phyloP scores from a whole-genome alignment of 2,329 filamentous ascomycete genomes.

The Falciphora oryzae region DNA sequence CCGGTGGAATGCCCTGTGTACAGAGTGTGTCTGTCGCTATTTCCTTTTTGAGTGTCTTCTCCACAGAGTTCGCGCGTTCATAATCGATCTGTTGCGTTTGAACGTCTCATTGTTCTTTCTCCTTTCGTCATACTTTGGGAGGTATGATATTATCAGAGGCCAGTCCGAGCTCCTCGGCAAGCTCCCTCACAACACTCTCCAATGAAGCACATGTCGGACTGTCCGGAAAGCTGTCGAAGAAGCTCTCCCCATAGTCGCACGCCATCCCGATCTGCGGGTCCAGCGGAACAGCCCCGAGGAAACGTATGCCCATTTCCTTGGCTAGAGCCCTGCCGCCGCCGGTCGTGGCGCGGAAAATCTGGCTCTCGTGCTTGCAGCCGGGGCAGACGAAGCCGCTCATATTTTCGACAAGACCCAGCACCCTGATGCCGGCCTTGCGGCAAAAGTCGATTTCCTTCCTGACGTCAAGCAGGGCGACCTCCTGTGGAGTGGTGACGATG shows the following conservation, averaged over 20 bases:
- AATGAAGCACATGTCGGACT: slow-evolving; percentile 85
- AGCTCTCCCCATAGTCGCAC: slow-evolving; percentile 96
- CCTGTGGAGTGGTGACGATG: slow-evolving; percentile 90
- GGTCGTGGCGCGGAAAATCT: slow-evolving; percentile 89
- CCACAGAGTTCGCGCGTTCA: background rate
- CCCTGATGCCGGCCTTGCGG: slow-evolving; percentile 81
- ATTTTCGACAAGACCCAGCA: slow-evolving; percentile 91
- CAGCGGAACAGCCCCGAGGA: slow-evolving; percentile 82
- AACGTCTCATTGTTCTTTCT: background rate
- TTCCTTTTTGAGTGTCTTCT: background rate
- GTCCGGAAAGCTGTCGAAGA: slow-evolving; percentile 88
- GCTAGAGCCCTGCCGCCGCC: slow-evolving; percentile 79
- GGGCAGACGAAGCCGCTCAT: slow-evolving; percentile 98
- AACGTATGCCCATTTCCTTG: slow-evolving; percentile 80
- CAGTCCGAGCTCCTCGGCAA: slow-evolving; percentile 61
- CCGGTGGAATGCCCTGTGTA: background rate
- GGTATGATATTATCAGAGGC: slow-evolving; percentile 49
- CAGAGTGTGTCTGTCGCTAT: background rate
- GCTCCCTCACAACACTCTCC: slow-evolving; percentile 68
- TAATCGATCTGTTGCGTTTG: background rate
- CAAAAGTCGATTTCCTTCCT: slow-evolving; percentile 98
- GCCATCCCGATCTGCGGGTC: slow-evolving; percentile 94
- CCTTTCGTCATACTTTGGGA: slow-evolving; percentile 30
- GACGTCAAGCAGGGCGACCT: slow-evolving; percentile 87
- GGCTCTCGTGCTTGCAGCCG: slow-evolving; percentile 72